phyloP scores from a whole-genome alignment of 2,329 filamentous ascomycete species.

The Ceratocystis variospora region DNA sequence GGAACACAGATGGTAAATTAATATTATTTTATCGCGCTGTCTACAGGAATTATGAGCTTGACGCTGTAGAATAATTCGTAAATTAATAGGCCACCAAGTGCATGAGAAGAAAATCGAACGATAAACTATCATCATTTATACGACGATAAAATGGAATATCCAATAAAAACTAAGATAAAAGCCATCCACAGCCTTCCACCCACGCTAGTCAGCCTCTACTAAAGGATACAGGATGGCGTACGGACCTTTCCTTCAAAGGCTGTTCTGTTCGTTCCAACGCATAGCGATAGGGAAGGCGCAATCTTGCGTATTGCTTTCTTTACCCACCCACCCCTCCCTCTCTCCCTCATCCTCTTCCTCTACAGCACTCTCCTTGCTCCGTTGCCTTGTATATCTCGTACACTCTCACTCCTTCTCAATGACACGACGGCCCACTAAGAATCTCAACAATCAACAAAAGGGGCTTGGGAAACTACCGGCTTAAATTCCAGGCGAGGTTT shows the following conservation, averaged over 20 bases:
- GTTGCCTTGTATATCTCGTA: neutral
- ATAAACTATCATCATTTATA: neutral
- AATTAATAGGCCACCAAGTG: neutral
- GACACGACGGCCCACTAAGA: no score
- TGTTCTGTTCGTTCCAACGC: neutral
- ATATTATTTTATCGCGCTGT: neutral
- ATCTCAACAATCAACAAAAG: no score
- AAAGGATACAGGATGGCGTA: neutral
- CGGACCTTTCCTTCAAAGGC: neutral
- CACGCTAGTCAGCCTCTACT: neutral
- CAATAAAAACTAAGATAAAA: no score
- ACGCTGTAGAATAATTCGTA: neutral
- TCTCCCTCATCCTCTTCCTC: neutral
- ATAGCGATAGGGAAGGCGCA: conserved; percentile 4
- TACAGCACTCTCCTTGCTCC: neutral
- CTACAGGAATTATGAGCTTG: neutral
- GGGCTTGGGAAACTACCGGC: no score
- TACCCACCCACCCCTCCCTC: neutral
- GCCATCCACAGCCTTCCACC: neutral
- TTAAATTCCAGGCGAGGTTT: no score
- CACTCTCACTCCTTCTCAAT: neutral
- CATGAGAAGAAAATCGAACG: neutral
- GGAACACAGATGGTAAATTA: neutral
- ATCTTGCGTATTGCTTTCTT: neutral
- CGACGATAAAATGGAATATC: no score